These are phyloP conservation scores for Echites panduratus DNA, from an alignment of 257 asterid genomes.

Conservation along the genomic window DNA sequence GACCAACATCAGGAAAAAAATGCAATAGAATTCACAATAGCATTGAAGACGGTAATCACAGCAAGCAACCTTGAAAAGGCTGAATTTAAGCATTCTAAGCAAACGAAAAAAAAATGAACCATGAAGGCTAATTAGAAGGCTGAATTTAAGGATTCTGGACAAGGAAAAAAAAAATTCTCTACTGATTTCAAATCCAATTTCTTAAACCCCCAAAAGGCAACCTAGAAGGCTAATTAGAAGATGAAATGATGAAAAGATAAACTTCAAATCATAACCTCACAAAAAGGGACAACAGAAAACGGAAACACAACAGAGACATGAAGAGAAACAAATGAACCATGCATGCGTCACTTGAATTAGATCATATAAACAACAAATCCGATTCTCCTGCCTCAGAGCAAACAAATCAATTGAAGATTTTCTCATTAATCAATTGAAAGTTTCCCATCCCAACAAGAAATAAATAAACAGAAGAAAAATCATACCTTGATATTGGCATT, in stretches of 20 bases:
- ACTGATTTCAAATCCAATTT: not conserved
- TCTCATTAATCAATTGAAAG: not conserved
- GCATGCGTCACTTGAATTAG: not conserved
- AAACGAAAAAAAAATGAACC: no score
- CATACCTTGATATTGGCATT: conserved; percentile 76
- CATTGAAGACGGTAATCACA: not conserved
- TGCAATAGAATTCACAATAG: not conserved
- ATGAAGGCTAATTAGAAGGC: no score
- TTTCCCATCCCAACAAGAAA: not conserved
- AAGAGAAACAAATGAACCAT: conserved; percentile 2
- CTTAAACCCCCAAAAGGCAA: not conserved
- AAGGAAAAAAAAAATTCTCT: no score
- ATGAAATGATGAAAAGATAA: not conserved
- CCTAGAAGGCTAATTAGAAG: not conserved
- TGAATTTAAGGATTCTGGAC: no score
- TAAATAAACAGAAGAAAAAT: not conserved
- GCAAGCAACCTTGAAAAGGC: not conserved
- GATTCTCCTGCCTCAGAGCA: conserved; percentile 1
- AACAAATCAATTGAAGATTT: not conserved
- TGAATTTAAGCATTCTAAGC: not conserved
- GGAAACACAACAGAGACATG: conserved; percentile 6
- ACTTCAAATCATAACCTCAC: not conserved
- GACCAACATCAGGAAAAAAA: conserved; percentile 16
- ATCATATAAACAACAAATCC: not conserved
- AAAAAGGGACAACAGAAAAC: not conserved